Evolutionary conservation across 257 asterid genomes (phyloP).

Genomic region (Fraxinus anomala): DNA sequence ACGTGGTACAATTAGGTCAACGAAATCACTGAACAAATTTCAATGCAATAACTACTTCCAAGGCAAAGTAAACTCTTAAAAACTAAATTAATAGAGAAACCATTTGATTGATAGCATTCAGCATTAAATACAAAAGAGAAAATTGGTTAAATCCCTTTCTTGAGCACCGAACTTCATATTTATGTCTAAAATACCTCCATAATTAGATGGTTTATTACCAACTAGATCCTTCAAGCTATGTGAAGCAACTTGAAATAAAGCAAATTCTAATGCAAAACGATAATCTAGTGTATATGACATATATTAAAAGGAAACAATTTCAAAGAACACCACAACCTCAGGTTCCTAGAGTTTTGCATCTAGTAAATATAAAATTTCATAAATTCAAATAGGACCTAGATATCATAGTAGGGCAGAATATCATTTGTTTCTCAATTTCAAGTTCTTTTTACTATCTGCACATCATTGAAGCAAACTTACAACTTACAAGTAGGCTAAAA

Average conservation of each 20-base stretch:
- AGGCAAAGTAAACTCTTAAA: neutral
- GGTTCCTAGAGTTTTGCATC: neutral
- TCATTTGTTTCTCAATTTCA: slow-evolving; percentile 16
- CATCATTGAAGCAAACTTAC: neutral
- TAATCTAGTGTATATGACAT: neutral
- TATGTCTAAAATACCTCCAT: no score
- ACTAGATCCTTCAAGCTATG: neutral
- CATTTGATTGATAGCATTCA: no score
- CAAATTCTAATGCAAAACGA: neutral
- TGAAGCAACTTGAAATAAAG: neutral
- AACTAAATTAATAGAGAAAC: neutral
- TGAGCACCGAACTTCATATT: neutral
- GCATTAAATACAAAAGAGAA: neutral
- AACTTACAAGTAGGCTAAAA: neutral
- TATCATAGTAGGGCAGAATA: slow-evolving; percentile 9
- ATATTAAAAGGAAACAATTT: no score
- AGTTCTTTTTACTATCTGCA: neutral
- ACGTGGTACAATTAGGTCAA: no score
- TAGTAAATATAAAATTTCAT: slow-evolving; percentile 8
- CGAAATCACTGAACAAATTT: no score
- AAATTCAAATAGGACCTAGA: slow-evolving; percentile 1
- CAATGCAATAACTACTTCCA: neutral
- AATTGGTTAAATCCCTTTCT: neutral
- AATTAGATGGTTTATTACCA: neutral
- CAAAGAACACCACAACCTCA: neutral